Percentiles rank a stretch among this genome's conserved stretches.
phyloP scores from a whole-genome alignment of 164 flowering plant genomes.

The Umbellularia californica region DNA sequence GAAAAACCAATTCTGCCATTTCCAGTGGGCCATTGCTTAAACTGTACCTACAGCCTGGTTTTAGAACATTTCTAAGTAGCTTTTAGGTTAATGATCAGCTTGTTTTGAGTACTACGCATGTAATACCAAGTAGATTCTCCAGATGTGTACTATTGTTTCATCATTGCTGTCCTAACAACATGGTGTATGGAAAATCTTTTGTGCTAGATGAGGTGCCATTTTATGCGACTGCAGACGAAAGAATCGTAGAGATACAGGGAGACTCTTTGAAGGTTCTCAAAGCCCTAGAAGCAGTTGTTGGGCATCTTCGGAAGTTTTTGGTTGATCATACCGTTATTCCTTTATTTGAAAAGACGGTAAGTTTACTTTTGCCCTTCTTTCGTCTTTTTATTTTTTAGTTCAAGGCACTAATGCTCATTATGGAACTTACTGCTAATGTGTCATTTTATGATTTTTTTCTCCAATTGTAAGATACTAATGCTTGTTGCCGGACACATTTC shows the following conservation, averaged over 20 bases:
- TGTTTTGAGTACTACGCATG: no score
- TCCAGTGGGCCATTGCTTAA: no score
- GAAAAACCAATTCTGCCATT: no score
- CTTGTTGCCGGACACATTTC: conserved; percentile 13
- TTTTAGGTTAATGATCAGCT: no score
- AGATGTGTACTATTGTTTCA: no score
- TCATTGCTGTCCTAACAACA: background rate
- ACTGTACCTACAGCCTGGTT: no score
- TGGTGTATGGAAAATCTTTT: conserved; percentile 8
- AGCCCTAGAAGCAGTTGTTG: conserved; percentile 74
- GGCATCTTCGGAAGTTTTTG: conserved; percentile 86
- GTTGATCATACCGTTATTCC: conserved; percentile 87
- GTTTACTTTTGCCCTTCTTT: conserved; percentile 15
- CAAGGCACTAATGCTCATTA: background rate
- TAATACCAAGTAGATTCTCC: no score
- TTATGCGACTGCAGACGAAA: conserved; percentile 71
- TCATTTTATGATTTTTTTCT: no score
- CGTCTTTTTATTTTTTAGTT: background rate
- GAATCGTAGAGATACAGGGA: conserved; percentile 85
- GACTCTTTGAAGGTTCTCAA: conserved; percentile 73
- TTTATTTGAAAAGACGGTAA: conserved; percentile 77
- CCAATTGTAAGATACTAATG: background rate
- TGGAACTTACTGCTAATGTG: background rate
- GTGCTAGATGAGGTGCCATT: conserved; percentile 63
- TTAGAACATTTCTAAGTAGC: no score